Percentiles rank a stretch among this genome's conserved stretches.
phyloP scores from a whole-genome alignment of 2,329 filamentous ascomycete species.

The Cadophora sp. region DNA sequence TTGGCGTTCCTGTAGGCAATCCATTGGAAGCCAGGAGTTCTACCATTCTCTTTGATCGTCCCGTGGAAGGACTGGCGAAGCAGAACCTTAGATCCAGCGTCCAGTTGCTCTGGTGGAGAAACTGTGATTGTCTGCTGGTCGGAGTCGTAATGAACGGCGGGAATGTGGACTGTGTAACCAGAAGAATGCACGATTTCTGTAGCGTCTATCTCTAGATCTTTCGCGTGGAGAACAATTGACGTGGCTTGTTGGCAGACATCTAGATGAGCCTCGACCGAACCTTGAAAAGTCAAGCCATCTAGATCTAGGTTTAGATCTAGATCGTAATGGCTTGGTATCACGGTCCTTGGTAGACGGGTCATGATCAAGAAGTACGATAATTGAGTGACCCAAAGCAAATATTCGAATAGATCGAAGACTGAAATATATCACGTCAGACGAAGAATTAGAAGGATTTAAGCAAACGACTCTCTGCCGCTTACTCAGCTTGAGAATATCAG shows the following conservation, averaged over 20 bases:
- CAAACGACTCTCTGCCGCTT: background rate
- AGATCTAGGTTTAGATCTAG: background rate
- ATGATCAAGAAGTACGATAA: background rate
- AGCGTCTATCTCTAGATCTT: background rate
- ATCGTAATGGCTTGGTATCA: background rate
- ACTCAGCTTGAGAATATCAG: too few relatives aligned
- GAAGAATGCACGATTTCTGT: background rate
- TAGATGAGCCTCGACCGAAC: background rate
- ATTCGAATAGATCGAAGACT: background rate
- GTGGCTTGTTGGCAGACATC: background rate
- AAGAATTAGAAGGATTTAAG: background rate
- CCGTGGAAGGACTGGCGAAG: background rate
- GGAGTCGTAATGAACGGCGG: background rate
- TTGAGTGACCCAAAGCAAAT: too few relatives aligned
- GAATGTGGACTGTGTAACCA: background rate
- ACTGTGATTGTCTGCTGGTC: background rate
- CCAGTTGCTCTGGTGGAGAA: background rate
- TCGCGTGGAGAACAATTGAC: background rate
- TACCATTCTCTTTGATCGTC: slow-evolving; percentile 1
- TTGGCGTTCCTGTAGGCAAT: background rate
- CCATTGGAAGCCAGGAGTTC: background rate
- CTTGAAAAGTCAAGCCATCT: background rate
- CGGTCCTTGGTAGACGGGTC: background rate
- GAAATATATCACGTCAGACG: background rate
- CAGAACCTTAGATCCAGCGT: background rate